phyloP scores from a whole-genome alignment of 2,329 filamentous ascomycete genomes.

The Diaporthe sp. region DNA sequence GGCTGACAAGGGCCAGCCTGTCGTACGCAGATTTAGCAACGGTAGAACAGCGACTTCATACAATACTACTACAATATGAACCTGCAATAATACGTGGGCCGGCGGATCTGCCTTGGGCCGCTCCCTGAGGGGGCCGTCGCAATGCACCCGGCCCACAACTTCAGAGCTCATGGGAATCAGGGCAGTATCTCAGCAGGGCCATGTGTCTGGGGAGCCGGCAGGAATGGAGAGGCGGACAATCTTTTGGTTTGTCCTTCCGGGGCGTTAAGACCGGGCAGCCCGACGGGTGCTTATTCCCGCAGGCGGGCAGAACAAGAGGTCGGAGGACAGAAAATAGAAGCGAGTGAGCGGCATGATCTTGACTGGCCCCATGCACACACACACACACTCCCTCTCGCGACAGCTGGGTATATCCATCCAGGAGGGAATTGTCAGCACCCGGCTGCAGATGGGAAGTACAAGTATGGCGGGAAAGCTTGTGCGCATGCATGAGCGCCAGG shows the following conservation, averaged over 20 bases:
- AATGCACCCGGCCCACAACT: neutral
- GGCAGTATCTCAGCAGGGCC: neutral
- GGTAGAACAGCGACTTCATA: neutral
- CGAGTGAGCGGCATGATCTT: neutral
- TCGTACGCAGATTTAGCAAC: neutral
- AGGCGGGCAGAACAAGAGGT: neutral
- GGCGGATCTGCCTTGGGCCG: neutral
- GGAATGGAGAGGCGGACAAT: neutral
- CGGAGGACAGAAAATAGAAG: conserved; percentile 22
- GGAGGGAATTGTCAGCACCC: conserved; percentile 14
- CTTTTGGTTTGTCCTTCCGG: neutral
- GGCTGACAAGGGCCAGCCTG: conserved; percentile 27
- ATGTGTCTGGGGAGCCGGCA: neutral
- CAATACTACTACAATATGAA: neutral
- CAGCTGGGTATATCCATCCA: conserved; percentile 20
- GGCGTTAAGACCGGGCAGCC: conserved; percentile 3
- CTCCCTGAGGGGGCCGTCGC: neutral
- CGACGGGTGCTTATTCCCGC: conserved; percentile 19
- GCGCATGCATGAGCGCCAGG: conserved; percentile 21
- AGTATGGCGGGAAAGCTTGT: conserved; percentile 25
- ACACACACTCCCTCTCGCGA: too few relatives aligned
- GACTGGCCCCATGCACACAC: too few relatives aligned
- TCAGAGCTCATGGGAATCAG: neutral
- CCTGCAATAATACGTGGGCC: neutral
- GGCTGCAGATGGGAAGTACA: conserved; percentile 14